Base-by-base conservation (phyloP, 768 basidiomycete genomes). In the Lactarius akahatsu region DNA sequence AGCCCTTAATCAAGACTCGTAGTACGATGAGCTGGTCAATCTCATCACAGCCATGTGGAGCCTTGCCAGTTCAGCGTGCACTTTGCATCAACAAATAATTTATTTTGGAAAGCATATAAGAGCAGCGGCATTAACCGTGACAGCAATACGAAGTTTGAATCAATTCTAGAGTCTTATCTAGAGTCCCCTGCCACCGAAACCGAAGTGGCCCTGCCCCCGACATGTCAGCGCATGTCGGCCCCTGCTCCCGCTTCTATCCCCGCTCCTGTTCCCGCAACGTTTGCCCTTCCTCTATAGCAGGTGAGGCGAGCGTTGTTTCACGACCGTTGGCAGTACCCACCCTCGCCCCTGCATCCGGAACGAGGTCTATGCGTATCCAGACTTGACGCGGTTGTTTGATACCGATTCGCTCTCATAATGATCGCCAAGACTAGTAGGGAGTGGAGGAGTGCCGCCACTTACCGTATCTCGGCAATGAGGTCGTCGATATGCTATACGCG, bases 381-480 rank as follows among this genome's bases (percentile, higher is more conserved):
- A 91, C 74, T 91, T 92, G 74, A 94, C 78, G 47, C 91, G 86
- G 76, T 94, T 93, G 73, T 93, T 94, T 18, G 90, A 87, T 3
- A 87, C 86, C n/a, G 85, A 83, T 76, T 94, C 91, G 57, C 92
- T 93, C 32, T 57, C 50, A 26, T 10, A 50, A 26, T 15, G 47
- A 20, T 50, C 18, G 23, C 7, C 36, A 50, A 41, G 9, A 15
- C 58, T 23, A 13, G 7, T 30, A 47, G 50, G 16, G 23, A 55
- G 38, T 61, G 55, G 34, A 68, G 28, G 41, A 57, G 58, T 34
- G 23, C 64, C 59, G 38, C 52, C 34, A 75, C 81, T 57, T 70
- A 91, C 91, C 90, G 80, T 71, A 92, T 92, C 74, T 92, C 90
- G n/a, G 90, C 90, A 71, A 92, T 88, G 57, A 92, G 78, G 76